Percentiles rank a stretch among this genome's conserved stretches.
Evolutionary conservation across 305 asterid genomes (phyloP).

Genomic region (Fraxinus velutina): DNA sequence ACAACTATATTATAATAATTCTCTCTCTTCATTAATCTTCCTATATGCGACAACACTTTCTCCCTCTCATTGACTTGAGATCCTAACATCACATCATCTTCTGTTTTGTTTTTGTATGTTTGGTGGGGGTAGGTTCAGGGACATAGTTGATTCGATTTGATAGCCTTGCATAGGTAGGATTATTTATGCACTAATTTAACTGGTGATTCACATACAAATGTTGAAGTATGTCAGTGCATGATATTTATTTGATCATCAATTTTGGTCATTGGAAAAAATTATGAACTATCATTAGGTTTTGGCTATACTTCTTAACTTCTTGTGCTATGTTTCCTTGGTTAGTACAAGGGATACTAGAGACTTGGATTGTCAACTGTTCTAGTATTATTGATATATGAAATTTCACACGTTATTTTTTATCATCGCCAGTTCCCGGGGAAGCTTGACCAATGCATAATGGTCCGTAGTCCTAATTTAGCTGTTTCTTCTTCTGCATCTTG

Average conservation of each 20-base stretch:
- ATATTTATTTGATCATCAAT: neutral
- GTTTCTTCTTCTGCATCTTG: neutral
- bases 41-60: neutral
- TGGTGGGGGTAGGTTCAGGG: neutral
- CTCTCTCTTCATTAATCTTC: neutral
- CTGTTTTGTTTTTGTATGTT: neutral
- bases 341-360: neutral
- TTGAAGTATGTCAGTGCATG: neutral
- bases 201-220: neutral
- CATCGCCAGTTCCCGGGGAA: neutral
- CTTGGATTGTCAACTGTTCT: neutral
- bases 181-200: neutral
- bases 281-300: constrained; percentile 1
- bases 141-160: neutral
- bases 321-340: constrained; percentile 8
- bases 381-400: neutral
- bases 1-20: neutral
- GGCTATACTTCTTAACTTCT: neutral
- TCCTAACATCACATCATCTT: neutral
- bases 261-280: neutral
- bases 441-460: neutral
- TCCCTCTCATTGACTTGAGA: neutral
- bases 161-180: neutral
- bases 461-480: neutral
- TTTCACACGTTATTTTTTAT: neutral